Conservation (phyloP, 371 early-diverging fungal species). For the Mucor velutinosus region DNA sequence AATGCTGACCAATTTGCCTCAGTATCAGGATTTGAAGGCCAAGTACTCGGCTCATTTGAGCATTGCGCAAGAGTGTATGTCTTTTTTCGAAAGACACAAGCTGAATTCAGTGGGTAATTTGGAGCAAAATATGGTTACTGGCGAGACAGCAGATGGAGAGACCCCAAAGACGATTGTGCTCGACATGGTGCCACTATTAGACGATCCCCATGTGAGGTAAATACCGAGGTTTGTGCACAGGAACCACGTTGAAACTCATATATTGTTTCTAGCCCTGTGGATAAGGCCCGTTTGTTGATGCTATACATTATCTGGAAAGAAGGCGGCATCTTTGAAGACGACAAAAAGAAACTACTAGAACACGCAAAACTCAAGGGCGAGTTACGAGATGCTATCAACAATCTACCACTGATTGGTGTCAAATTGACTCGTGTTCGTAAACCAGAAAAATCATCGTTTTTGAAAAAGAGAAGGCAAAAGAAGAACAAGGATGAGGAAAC, state of each 20-base stretch:
- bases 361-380: constrained; percentile 72
- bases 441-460: constrained; percentile 33
- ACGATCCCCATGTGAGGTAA: constrained; percentile 61
- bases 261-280: constrained; percentile 44
- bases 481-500: constrained; percentile 35
- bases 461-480: constrained; percentile 33
- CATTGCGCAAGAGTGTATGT: constrained; percentile 91
- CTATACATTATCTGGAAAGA: constrained; percentile 79
- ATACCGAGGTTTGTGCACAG: neutral
- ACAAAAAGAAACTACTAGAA: constrained; percentile 73
- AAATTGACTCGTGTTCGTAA: constrained; percentile 37
- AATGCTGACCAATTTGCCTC: constrained; percentile 86
- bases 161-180: constrained; percentile 77
- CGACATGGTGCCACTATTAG: constrained; percentile 88
- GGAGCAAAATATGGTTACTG: constrained; percentile 92
- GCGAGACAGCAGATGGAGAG: constrained; percentile 85
- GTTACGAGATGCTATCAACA: constrained; percentile 74
- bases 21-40: constrained; percentile 92
- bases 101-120: constrained; percentile 76
- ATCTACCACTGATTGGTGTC: constrained; percentile 73
- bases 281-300: constrained; percentile 90
- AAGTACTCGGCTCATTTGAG: constrained; percentile 93
- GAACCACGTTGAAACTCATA: neutral
- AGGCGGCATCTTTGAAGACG: constrained; percentile 67
- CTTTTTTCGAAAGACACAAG: constrained; percentile 73